These are phyloP conservation scores for Cyberlindnera xylosilytica DNA, from an alignment of 805 yeast genomes.

Conservation along the genomic window DNA sequence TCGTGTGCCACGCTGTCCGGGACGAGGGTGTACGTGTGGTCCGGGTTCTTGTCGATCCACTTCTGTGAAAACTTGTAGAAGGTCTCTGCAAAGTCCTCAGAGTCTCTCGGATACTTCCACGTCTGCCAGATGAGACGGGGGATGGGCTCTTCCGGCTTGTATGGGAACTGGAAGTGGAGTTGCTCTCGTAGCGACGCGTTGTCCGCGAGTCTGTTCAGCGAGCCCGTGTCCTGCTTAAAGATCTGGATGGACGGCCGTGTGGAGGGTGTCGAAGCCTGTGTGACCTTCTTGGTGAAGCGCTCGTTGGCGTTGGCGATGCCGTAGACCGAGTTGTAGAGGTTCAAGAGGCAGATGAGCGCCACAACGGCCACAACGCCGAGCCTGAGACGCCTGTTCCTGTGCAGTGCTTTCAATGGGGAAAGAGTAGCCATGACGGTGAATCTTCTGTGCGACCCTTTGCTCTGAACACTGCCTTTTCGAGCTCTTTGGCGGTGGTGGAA, in stretches of 20 bases:
- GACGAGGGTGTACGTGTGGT: conserved; percentile 67
- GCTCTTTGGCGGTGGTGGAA: not conserved
- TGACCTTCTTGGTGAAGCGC: not conserved
- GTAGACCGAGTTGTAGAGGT: conserved; percentile 14
- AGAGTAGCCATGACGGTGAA: not conserved
- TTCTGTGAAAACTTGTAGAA: conserved; percentile 49
- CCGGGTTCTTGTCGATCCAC: conserved; percentile 65
- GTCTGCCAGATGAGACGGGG: conserved; percentile 92
- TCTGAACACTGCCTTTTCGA: not conserved
- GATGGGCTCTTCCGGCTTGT: conserved; percentile 57
- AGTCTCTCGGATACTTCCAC: conserved; percentile 72
- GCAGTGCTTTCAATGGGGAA: not conserved
- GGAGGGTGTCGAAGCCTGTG: not conserved
- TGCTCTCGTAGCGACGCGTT: conserved; percentile 45
- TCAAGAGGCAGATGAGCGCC: conserved; percentile 5
- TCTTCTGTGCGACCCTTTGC: too few relatives aligned
- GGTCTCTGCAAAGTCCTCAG: conserved; percentile 51
- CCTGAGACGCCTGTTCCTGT: conserved; percentile 6
- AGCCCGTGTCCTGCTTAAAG: conserved; percentile 4
- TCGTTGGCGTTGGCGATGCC: conserved; percentile 11
- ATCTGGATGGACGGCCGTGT: conserved; percentile 4
- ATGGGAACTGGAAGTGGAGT: conserved; percentile 71
- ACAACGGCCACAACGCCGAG: conserved; percentile 1
- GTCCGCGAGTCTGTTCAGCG: conserved; percentile 7
- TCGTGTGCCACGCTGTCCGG: conserved; percentile 66